phyloP scores from a whole-genome alignment of 2,329 filamentous ascomycete genomes.

The Curvularia spicifera region DNA sequence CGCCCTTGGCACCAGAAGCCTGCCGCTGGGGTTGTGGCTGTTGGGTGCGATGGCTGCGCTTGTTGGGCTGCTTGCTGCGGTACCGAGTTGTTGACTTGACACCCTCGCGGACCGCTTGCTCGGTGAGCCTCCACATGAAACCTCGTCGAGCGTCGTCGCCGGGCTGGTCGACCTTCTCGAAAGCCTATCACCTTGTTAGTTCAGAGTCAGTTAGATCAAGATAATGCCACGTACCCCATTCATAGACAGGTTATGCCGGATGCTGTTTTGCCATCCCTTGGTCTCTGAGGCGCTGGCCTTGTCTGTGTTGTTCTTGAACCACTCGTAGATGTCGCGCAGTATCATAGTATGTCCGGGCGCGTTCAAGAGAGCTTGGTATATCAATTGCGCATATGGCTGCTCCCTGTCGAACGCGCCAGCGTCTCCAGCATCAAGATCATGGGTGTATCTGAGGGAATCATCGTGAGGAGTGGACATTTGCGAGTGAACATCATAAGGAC shows the following conservation, averaged over 20 bases:
- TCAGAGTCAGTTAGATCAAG: neutral
- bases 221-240: slow-evolving; percentile 70
- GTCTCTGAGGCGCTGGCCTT: slow-evolving; percentile 67
- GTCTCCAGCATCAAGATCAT: slow-evolving; percentile 21
- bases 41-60: slow-evolving; percentile 43
- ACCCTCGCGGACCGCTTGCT: slow-evolving; percentile 71
- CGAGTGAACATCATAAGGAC: slow-evolving; percentile 31
- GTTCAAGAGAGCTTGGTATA: slow-evolving; percentile 76
- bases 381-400: slow-evolving; percentile 81
- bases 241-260: slow-evolving; percentile 95
- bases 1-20: slow-evolving; percentile 55
- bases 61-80: slow-evolving; percentile 55
- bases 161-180: slow-evolving; percentile 59
- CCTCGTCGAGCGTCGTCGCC: slow-evolving; percentile 67
- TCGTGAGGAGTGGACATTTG: slow-evolving; percentile 34
- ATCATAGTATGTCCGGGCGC: slow-evolving; percentile 72
- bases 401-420: slow-evolving; percentile 50
- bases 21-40: slow-evolving; percentile 50
- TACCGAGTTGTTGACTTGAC: slow-evolving; percentile 82
- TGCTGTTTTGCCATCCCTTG: slow-evolving; percentile 90
- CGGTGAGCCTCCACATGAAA: slow-evolving; percentile 77
- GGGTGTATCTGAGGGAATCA: slow-evolving; percentile 14
- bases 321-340: slow-evolving; percentile 86
- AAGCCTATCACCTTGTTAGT: slow-evolving; percentile 53
- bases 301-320: slow-evolving; percentile 82